These are phyloP conservation scores for Choiromyces venosus DNA, from an alignment of 495 filamentous ascomycete species.

Conservation along the genomic window DNA sequence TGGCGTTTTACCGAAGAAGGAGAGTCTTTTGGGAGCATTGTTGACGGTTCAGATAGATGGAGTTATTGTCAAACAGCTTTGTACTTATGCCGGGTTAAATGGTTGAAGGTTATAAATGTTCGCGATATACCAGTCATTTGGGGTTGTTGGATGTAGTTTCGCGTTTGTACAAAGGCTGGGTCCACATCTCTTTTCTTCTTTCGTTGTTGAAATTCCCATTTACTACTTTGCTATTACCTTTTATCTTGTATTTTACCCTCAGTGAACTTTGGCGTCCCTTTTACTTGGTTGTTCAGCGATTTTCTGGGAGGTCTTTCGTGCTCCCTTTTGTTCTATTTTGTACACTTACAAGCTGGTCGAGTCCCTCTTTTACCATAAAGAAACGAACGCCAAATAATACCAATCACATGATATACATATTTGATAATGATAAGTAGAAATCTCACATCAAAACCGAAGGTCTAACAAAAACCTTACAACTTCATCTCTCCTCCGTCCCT, in stretches of 20 bases:
- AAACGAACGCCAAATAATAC: constrained; percentile 36
- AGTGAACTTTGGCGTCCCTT: constrained; percentile 38
- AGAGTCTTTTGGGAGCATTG: constrained; percentile 64
- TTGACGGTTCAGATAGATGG: constrained; percentile 57
- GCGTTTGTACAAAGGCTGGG: constrained; percentile 40
- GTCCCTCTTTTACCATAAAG: constrained; percentile 29
- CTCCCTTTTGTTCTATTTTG: constrained; percentile 29
- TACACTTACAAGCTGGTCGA: constrained; percentile 38
- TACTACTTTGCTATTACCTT: constrained; percentile 39
- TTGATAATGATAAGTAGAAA: background rate
- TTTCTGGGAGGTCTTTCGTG: constrained; percentile 35
- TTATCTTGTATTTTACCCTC: constrained; percentile 37
- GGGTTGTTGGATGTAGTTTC: constrained; percentile 25
- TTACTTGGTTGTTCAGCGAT: constrained; percentile 34
- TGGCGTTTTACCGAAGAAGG: constrained; percentile 61
- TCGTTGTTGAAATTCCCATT: constrained; percentile 38
- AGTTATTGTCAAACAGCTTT: constrained; percentile 64
- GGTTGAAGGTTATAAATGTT: constrained; percentile 36
- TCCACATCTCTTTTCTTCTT: constrained; percentile 29
- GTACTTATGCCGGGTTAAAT: constrained; percentile 57
- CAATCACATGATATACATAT: constrained; percentile 8
- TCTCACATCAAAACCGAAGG: constrained; percentile 25
- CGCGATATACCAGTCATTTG: background rate
- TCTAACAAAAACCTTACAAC: constrained; percentile 42
- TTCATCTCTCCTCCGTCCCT: constrained; percentile 44